Evolutionary conservation across 2,329 filamentous ascomycete genomes (phyloP).

Genomic region (Aspergillus sp.): DNA sequence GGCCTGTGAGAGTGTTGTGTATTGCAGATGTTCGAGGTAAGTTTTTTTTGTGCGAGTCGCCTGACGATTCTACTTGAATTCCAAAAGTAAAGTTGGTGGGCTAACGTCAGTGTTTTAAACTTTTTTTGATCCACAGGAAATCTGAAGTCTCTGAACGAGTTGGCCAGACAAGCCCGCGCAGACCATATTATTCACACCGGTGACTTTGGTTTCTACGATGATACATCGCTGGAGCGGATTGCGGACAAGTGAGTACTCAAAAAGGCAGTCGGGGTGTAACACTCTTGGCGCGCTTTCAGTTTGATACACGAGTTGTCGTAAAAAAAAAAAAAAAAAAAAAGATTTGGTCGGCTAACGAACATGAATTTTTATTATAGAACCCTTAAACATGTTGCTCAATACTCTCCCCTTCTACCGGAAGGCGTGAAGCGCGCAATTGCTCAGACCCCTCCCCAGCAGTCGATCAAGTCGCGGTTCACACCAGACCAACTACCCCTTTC

Average conservation of each 20-base stretch:
- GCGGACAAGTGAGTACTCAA: constrained; percentile 79
- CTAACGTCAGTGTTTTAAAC: constrained; percentile 20
- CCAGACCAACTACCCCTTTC: constrained; percentile 85
- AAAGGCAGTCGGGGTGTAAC: not conserved
- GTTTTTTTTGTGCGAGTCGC: not conserved
- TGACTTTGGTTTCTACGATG: constrained; percentile 98
- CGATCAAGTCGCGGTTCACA: constrained; percentile 80
- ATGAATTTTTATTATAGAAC: constrained; percentile 59
- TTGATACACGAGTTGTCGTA: not conserved
- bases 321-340: not conserved
- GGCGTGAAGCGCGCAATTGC: constrained; percentile 66
- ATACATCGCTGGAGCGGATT: constrained; percentile 91
- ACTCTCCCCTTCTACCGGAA: constrained; percentile 90
- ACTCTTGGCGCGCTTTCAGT: not conserved
- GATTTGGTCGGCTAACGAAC: constrained; percentile 17
- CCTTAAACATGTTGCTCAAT: constrained; percentile 96
- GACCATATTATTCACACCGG: constrained; percentile 98
- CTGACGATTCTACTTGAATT: not conserved
- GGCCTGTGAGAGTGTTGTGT: constrained; percentile 48
- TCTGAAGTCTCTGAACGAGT: constrained; percentile 89
- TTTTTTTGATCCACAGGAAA: constrained; percentile 64
- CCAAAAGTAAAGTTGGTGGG: constrained; percentile 1
- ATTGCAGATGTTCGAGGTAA: constrained; percentile 54
- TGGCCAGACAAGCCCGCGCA: constrained; percentile 89
- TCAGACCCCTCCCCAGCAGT: constrained; percentile 62